A percentile compares a stretch with the other conserved stretches of the same genome.
Evolutionary conservation across 2,329 filamentous ascomycete genomes (phyloP).

Genomic region (Venturia pyrina): DNA sequence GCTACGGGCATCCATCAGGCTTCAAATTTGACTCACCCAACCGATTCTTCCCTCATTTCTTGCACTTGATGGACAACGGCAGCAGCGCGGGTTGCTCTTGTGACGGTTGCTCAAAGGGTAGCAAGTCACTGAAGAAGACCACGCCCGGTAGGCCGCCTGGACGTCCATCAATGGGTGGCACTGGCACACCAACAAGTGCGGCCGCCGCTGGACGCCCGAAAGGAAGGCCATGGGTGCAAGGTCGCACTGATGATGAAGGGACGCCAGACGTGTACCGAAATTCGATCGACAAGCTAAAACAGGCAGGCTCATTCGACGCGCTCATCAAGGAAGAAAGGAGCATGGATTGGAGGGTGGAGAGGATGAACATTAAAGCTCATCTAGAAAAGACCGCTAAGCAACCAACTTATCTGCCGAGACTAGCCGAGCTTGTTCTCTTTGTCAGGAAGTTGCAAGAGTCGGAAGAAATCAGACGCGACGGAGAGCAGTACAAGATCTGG

Average conservation of each 20-base stretch:
- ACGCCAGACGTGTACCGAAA: slow-evolving; percentile 43
- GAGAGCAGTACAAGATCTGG: slow-evolving; percentile 19
- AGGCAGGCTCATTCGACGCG: slow-evolving; percentile 31
- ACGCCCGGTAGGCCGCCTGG: background rate
- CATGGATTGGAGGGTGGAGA: slow-evolving; percentile 47
- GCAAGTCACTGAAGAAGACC: background rate
- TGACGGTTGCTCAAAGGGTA: slow-evolving; percentile 30
- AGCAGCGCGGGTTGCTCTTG: slow-evolving; percentile 38
- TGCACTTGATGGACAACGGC: slow-evolving; percentile 37
- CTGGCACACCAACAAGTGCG: background rate
- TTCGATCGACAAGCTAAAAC: slow-evolving; percentile 38
- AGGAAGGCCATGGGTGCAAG: slow-evolving; percentile 9
- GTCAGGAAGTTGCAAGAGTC: slow-evolving; percentile 24
- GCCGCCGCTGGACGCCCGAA: background rate
- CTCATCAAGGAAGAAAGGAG: slow-evolving; percentile 40
- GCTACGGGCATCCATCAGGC: slow-evolving; percentile 47
- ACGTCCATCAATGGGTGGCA: background rate
- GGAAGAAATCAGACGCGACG: slow-evolving; percentile 23
- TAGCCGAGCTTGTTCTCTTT: slow-evolving; percentile 49
- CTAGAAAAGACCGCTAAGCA: slow-evolving; percentile 33
- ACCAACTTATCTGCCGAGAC: slow-evolving; percentile 42
- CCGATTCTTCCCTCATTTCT: slow-evolving; percentile 48
- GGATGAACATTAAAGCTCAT: slow-evolving; percentile 27
- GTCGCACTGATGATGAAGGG: slow-evolving; percentile 38
- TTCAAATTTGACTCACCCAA: slow-evolving; percentile 43